Conservation (phyloP, 23 red algal species). For the Agarophyton chilense region DNA sequence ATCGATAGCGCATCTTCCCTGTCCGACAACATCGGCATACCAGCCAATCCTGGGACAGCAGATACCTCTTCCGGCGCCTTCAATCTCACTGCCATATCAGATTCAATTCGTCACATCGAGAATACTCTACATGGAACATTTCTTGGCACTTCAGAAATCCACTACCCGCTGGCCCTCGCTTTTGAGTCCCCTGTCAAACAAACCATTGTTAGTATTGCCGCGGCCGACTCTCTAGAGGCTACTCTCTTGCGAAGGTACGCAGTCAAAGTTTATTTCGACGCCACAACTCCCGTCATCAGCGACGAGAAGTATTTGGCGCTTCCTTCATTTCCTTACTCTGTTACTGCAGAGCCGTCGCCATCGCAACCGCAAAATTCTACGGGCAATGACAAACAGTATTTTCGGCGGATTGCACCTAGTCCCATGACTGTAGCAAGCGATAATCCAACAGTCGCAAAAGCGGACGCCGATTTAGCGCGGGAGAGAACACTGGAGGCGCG, state of each 20-base stretch:
- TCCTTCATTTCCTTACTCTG: too few relatives aligned
- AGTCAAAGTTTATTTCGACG: background rate
- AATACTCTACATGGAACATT: slow-evolving; percentile 18
- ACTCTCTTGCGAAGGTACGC: background rate
- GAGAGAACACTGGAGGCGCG: slow-evolving; percentile 22
- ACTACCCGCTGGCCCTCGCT: background rate
- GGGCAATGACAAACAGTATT: background rate
- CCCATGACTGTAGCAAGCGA: background rate
- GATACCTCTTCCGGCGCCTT: slow-evolving; percentile 55
- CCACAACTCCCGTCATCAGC: background rate
- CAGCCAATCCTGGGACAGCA: slow-evolving; percentile 8
- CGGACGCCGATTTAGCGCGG: background rate
- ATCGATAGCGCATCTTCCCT: background rate
- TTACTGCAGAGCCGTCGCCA: background rate
- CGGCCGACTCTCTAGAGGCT: background rate
- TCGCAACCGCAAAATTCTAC: background rate
- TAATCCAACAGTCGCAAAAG: too few relatives aligned
- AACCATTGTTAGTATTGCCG: background rate
- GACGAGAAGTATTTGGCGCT: background rate
- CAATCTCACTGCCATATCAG: background rate
- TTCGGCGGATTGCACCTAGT: background rate
- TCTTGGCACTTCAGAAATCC: background rate
- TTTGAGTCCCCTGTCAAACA: background rate
- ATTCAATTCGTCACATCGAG: slow-evolving; percentile 17
- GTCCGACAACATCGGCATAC: slow-evolving; percentile 37